Percentiles rank a stretch among this genome's conserved stretches.
Evolutionary conservation across 768 basidiomycete species (phyloP).

Genomic region (Suillus tomentosus): DNA sequence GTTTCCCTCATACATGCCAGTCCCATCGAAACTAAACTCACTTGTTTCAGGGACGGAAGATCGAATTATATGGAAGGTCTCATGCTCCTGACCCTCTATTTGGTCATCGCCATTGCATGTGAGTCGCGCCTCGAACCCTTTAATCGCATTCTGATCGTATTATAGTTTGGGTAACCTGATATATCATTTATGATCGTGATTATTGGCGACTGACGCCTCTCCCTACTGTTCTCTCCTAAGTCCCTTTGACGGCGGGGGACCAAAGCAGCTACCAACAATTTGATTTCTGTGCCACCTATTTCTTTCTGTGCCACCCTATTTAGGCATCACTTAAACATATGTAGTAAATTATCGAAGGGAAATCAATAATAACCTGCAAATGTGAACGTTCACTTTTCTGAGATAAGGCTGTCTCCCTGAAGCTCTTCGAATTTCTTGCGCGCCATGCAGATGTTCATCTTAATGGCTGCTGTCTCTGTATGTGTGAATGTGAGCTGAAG

Average conservation of each 20-base stretch:
- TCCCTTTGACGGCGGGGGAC: background rate
- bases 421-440: slow-evolving; percentile 89
- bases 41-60: slow-evolving; percentile 63
- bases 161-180: slow-evolving; percentile 17
- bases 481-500: background rate
- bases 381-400: slow-evolving; percentile 17
- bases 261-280: background rate
- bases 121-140: slow-evolving; percentile 26
- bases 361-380: background rate
- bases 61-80: slow-evolving; percentile 94
- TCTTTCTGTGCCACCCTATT: background rate
- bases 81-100: slow-evolving; percentile 49
- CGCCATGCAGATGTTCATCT: slow-evolving; percentile 85
- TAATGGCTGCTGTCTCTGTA: slow-evolving; percentile 84
- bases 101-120: slow-evolving; percentile 41
- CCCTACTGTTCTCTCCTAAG: background rate
- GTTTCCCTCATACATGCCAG: slow-evolving; percentile 25
- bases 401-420: slow-evolving; percentile 64
- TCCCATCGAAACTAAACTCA: slow-evolving; percentile 8
- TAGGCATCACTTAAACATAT: background rate
- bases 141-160: background rate
- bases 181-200: background rate
- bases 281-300: background rate
- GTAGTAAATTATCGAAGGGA: background rate
- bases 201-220: background rate